These are phyloP conservation scores for Trametes cingulata DNA, from an alignment of 768 basidiomycete genomes.

Conservation along the genomic window DNA sequence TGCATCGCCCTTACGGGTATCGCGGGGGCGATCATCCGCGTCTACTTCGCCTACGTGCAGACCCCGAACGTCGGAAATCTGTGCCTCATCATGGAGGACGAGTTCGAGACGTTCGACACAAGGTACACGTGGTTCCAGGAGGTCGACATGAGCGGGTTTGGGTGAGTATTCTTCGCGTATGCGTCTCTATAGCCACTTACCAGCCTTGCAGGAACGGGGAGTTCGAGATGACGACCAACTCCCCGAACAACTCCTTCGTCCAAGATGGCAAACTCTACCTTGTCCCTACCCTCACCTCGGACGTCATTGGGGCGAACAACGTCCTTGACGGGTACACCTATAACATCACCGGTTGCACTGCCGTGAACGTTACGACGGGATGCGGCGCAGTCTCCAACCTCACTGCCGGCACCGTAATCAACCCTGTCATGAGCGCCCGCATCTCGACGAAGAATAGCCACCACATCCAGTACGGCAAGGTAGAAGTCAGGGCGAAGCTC, in stretches of 20 bases:
- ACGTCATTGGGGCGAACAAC: slow-evolving; percentile 54
- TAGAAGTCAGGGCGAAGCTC: slow-evolving; percentile 82
- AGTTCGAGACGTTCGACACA: slow-evolving; percentile 65
- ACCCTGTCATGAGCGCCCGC: slow-evolving; percentile 81
- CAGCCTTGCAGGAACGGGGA: slow-evolving; percentile 58
- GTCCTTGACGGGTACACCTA: slow-evolving; percentile 70
- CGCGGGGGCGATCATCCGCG: slow-evolving; percentile 51
- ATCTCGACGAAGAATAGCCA: slow-evolving; percentile 73
- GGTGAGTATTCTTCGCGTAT: slow-evolving; percentile 49
- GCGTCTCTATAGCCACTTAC: neutral
- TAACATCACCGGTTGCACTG: slow-evolving; percentile 83
- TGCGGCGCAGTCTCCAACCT: slow-evolving; percentile 75
- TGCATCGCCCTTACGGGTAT: slow-evolving; percentile 54
- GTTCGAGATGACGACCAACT: slow-evolving; percentile 83
- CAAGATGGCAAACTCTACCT: slow-evolving; percentile 75
- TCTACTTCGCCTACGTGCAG: slow-evolving; percentile 55
- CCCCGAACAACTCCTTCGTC: slow-evolving; percentile 73
- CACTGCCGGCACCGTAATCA: slow-evolving; percentile 70
- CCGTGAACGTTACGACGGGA: slow-evolving; percentile 42
- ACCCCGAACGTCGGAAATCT: slow-evolving; percentile 52
- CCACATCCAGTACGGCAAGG: slow-evolving; percentile 77
- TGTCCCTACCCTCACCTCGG: slow-evolving; percentile 81
- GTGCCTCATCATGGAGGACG: slow-evolving; percentile 74
- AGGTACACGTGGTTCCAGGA: slow-evolving; percentile 70
- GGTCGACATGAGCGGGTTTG: slow-evolving; percentile 82